Conservation (phyloP, 2,329 filamentous ascomycete genomes). For the Arthrobotrys entomopaga region DNA sequence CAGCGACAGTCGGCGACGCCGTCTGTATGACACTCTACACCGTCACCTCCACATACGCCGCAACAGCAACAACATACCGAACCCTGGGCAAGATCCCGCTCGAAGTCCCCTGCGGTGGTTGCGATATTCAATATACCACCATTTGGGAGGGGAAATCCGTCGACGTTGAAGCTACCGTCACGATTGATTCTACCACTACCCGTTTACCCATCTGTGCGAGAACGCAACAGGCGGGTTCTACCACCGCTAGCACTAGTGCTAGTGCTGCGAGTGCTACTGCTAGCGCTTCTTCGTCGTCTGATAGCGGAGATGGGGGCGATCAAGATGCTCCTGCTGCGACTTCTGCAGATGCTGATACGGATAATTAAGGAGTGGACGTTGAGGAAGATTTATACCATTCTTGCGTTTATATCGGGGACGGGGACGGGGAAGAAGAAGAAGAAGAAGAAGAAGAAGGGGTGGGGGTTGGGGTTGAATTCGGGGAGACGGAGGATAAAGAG, state of each 20-base stretch:
- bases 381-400: not conserved
- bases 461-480: no score
- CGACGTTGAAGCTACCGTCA: conserved; percentile 17
- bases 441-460: conserved; percentile 1
- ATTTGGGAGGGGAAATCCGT: conserved; percentile 18
- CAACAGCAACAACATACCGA: conserved; percentile 23
- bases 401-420: not conserved
- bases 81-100: conserved; percentile 12
- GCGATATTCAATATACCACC: conserved; percentile 13
- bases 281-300: not conserved
- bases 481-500: not conserved
- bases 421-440: not conserved
- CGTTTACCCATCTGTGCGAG: conserved; percentile 20
- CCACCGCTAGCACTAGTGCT: not conserved
- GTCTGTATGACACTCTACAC: conserved; percentile 32
- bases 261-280: not conserved
- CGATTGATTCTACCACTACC: not conserved
- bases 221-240: not conserved
- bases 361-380: not conserved
- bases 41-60: conserved; percentile 25
- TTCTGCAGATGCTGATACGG: conserved; percentile 3
- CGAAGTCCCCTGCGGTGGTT: conserved; percentile 34
- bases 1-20: not conserved
- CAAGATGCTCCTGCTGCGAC: conserved; percentile 10
- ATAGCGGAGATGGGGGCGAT: not conserved